Evolutionary conservation across 441 rosid genomes (phyloP).

Genomic region (Dalechampia spathulata): DNA sequence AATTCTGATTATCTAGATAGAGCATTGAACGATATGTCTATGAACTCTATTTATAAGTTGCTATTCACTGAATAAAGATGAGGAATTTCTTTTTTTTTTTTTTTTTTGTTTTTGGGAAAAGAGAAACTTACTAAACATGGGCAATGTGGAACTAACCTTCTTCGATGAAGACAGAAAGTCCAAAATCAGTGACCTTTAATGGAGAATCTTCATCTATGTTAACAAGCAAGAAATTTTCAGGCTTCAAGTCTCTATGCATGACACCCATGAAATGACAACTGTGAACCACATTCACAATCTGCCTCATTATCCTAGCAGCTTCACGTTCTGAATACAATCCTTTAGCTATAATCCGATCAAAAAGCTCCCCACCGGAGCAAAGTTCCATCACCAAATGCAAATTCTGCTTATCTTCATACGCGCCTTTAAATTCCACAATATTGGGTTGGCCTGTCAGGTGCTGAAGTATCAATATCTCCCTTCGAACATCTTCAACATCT

Average conservation of each 20-base stretch:
- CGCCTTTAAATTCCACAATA: constrained; percentile 83
- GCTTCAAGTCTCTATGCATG: constrained; percentile 86
- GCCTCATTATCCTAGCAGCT: constrained; percentile 54
- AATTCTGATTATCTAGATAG: too few relatives aligned
- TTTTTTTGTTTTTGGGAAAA: too few relatives aligned
- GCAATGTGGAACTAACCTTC: constrained; percentile 40
- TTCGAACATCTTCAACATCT: constrained; percentile 69
- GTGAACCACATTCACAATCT: constrained; percentile 78
- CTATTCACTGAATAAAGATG: too few relatives aligned
- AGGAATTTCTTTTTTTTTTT: too few relatives aligned
- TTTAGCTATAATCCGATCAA: constrained; percentile 66
- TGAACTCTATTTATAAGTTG: too few relatives aligned
- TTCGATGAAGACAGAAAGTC: constrained; percentile 80
- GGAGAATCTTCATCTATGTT: constrained; percentile 53
- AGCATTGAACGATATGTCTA: too few relatives aligned
- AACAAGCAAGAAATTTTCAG: constrained; percentile 83
- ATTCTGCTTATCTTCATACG: constrained; percentile 71
- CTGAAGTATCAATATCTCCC: constrained; percentile 76
- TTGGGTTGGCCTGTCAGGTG: constrained; percentile 85
- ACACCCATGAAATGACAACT: constrained; percentile 90
- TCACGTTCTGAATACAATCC: constrained; percentile 79
- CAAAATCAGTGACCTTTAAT: constrained; percentile 87
- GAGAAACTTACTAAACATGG: background rate
- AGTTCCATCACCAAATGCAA: constrained; percentile 91
- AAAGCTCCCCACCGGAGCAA: constrained; percentile 94